phyloP scores from a whole-genome alignment of 2,329 filamentous ascomycete species.

The Arthrobotrys pseudoclavata region DNA sequence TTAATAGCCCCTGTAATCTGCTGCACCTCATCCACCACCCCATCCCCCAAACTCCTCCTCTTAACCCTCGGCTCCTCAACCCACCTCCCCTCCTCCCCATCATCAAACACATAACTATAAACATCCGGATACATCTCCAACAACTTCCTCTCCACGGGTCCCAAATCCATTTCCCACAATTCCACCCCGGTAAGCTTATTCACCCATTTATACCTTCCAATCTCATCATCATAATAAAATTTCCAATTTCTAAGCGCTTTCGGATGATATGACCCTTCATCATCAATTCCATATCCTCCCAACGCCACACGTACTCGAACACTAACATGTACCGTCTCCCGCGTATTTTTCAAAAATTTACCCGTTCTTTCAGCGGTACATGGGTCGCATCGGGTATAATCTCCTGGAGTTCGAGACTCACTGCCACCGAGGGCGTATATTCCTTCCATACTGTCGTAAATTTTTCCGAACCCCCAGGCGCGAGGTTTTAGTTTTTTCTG shows the following conservation, averaged over 20 bases:
- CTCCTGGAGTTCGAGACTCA: conserved; percentile 41
- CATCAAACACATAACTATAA: conserved; percentile 49
- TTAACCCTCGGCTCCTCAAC: conserved; percentile 14
- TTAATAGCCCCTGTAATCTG: conserved; percentile 43
- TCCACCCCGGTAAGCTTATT: conserved; percentile 46
- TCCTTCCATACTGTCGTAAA: conserved; percentile 50
- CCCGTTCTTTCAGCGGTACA: conserved; percentile 34
- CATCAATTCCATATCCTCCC: conserved; percentile 49
- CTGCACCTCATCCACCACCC: conserved; percentile 34
- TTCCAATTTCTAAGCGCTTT: conserved; percentile 39
- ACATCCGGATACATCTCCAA: conserved; percentile 48
- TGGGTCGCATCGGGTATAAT: conserved; percentile 47
- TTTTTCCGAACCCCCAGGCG: conserved; percentile 55
- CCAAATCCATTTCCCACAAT: conserved; percentile 47
- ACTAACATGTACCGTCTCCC: conserved; percentile 46
- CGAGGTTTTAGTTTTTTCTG: conserved; percentile 40
- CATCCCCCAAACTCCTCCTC: conserved; percentile 29
- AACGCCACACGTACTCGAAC: conserved; percentile 35
- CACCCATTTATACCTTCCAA: conserved; percentile 42
- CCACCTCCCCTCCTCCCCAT: conserved; percentile 26
- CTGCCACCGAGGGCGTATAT: conserved; percentile 54
- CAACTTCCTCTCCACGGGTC: conserved; percentile 34
- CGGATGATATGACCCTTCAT: conserved; percentile 44
- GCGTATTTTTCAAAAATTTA: conserved; percentile 45
- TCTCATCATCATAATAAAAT: conserved; percentile 38